Conservation (phyloP, 2,329 filamentous ascomycete species). For the Fusarium nelsonii region DNA sequence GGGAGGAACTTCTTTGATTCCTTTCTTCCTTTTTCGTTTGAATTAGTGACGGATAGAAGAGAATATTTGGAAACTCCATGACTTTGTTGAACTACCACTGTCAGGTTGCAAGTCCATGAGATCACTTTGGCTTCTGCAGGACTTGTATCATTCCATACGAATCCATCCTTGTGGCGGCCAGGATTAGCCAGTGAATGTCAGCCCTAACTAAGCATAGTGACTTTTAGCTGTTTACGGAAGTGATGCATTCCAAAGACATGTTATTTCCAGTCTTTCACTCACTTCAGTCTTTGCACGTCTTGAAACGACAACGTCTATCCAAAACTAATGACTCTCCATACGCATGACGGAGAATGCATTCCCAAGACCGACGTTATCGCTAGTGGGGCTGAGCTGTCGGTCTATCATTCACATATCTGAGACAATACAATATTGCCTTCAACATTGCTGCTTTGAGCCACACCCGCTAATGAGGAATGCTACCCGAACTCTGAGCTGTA, state of each 20-base stretch:
- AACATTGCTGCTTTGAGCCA: neutral
- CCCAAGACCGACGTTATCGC: neutral
- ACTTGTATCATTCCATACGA: neutral
- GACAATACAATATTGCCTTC: neutral
- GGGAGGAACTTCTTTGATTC: neutral
- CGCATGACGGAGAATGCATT: neutral
- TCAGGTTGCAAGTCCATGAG: neutral
- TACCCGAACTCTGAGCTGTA: slow-evolving; percentile 3
- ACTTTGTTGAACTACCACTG: neutral
- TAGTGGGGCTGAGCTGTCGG: neutral
- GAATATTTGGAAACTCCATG: neutral
- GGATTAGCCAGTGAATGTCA: neutral
- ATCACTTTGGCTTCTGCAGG: neutral
- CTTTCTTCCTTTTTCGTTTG: no score
- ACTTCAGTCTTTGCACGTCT: neutral
- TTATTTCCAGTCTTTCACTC: neutral
- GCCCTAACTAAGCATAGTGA: neutral
- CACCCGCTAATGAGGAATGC: slow-evolving; percentile 19
- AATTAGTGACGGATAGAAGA: neutral
- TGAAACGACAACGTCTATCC: neutral
- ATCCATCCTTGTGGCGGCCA: neutral
- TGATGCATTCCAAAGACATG: slow-evolving; percentile 5
- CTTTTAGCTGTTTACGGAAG: slow-evolving; percentile 13
- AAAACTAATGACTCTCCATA: neutral
- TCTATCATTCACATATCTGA: slow-evolving; percentile 23